Evolutionary conservation across 192 early-diverging fungal genomes (phyloP), one percentile per base, ranked within the genome.

Genomic region (Coemansia sp.): DNA sequence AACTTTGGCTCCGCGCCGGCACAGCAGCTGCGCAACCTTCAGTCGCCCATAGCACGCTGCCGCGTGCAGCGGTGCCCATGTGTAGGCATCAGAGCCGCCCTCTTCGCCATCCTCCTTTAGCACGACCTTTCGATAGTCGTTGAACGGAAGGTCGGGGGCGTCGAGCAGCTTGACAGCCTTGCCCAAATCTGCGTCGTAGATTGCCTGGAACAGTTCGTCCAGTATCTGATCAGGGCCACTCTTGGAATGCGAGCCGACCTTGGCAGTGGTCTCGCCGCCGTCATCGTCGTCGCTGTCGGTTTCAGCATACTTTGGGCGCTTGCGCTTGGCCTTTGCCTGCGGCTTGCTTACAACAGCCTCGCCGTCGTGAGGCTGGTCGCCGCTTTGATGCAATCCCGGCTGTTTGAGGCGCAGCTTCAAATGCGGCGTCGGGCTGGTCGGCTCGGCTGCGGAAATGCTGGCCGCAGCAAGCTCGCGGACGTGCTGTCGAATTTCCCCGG

Each of bases 51-150:
- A 88, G 64, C 88, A 97, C 11, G 86, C 79, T 0, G 92, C 92
- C 4, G 91, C 88, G 59, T 97, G 94, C 22, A 97, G 62, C 25
- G 87, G 85, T 0, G 80, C 72, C 94, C 94, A 97, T 4, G 85
- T 91, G 53, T 88, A 92, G 2, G 72, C 58, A 36, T 72, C 78
- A 22, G 82, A 83, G 60, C 80, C 80, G 19, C 70, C 49, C 20
- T 71, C 75, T 2, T 70, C 62, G 10, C 53, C 55, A 28, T 61
- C 58, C 15, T 76, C 66, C 62, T 80, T 81, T 40, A 77, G 55
- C 12, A 58, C 48, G 8, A 77, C 63, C 43, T 52, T 61, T 40
- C 70, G 63, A 26, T 71, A 58, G 11, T 53, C 63, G 38, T 77
- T 60, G 53, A 77, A 53, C 2, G 60, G 56, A 6, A 77, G 51